Conservation (phyloP, 1,284 basidiomycete genomes). For the Fomitiporia mediterranea region DNA sequence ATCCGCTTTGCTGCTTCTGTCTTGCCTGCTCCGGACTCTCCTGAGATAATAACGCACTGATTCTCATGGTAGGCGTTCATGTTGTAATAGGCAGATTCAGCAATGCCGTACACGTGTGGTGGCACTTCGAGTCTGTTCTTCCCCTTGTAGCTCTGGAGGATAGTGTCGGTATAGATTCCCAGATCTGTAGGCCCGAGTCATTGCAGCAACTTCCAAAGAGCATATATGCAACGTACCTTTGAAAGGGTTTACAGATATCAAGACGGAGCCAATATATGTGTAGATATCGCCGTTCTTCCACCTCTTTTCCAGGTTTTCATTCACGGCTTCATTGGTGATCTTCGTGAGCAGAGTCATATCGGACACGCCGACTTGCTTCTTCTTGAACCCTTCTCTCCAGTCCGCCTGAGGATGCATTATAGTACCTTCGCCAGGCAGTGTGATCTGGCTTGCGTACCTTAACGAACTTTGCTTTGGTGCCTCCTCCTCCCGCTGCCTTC, state of each 20-base stretch:
- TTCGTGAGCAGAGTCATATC: constrained; percentile 98
- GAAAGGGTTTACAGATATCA: constrained; percentile 99
- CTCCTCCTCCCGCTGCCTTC: constrained; percentile 44
- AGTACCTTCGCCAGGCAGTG: neutral
- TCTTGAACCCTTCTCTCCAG: constrained; percentile 98
- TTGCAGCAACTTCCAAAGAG: constrained; percentile 16
- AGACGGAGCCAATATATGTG: constrained; percentile 96
- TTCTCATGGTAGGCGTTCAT: constrained; percentile 99
- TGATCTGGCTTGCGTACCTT: constrained; percentile 46
- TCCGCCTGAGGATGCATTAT: constrained; percentile 61
- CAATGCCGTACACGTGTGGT: constrained; percentile 97
- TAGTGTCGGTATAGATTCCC: constrained; percentile 94
- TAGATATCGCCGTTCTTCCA: constrained; percentile 98
- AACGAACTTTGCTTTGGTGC: constrained; percentile 60
- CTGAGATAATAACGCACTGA: constrained; percentile 99
- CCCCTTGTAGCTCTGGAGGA: constrained; percentile 84
- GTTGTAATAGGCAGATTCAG: constrained; percentile 97
- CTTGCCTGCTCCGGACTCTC: constrained; percentile 97
- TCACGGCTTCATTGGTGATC: constrained; percentile 97
- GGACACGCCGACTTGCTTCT: constrained; percentile 94
- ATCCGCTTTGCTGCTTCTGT: constrained; percentile 98
- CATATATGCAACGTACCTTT: constrained; percentile 52
- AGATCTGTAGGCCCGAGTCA: constrained; percentile 55
- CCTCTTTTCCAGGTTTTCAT: constrained; percentile 95
- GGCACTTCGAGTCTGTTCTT: constrained; percentile 99